Percentiles rank a stretch among this genome's conserved stretches.
Evolutionary conservation across 2,329 filamentous ascomycete genomes (phyloP).

Genomic region (Xylaria sp.): DNA sequence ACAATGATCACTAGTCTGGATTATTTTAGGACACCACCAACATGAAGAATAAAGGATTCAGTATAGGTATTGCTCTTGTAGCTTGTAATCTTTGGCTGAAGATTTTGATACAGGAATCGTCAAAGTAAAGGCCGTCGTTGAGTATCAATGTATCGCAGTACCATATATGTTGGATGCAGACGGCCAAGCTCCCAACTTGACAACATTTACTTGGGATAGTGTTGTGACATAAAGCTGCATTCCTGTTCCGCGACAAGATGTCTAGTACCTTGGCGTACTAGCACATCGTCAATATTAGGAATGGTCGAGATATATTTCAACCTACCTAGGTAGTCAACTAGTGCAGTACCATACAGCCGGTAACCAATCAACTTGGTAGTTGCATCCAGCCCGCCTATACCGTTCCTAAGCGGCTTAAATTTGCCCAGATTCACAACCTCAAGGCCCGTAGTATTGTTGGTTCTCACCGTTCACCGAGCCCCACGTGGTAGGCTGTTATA

Average conservation of each 20-base stretch:
- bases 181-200: too few species aligned
- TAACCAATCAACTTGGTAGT: slow-evolving; percentile 3
- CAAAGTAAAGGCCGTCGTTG: too few species aligned
- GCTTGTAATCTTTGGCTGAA: too few species aligned
- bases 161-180: too few species aligned
- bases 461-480: slow-evolving; percentile 8
- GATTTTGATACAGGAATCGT: neutral
- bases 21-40: neutral
- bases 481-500: neutral
- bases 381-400: neutral
- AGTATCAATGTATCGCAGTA: too few species aligned
- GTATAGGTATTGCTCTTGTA: too few species aligned
- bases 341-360: neutral
- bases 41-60: neutral
- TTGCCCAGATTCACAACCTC: neutral
- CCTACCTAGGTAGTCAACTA: neutral
- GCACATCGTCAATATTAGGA: neutral
- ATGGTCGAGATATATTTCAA: neutral
- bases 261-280: too few species aligned
- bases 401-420: slow-evolving; percentile 4
- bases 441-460: neutral
- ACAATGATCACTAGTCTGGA: neutral
- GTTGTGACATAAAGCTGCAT: too few species aligned
- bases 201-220: too few species aligned
- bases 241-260: too few species aligned